Evolutionary conservation across 177 flowering plant species (phyloP).

Genomic region (Telopea speciosissima): DNA sequence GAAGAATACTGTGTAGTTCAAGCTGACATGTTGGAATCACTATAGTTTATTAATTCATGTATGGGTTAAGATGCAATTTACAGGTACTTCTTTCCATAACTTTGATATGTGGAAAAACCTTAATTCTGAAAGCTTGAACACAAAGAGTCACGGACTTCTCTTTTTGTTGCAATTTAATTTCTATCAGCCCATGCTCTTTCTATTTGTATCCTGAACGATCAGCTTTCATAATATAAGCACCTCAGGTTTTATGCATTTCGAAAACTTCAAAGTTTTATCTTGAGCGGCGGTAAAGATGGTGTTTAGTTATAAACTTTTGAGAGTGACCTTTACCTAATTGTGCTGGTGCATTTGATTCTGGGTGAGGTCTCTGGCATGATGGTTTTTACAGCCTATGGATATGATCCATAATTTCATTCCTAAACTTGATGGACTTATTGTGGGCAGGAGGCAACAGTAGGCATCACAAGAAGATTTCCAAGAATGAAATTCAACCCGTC

Average conservation of each 20-base stretch:
- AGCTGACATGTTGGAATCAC: not conserved
- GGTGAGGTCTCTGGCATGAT: not conserved
- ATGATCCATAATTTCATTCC: not conserved
- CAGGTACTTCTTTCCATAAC: not conserved
- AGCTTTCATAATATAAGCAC: not conserved
- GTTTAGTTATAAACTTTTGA: not conserved
- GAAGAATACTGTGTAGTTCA: not conserved
- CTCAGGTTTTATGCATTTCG: not conserved
- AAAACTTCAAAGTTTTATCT: not conserved
- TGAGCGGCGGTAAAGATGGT: not conserved
- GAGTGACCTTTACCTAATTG: not conserved
- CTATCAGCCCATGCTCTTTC: not conserved
- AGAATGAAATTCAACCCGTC: not conserved
- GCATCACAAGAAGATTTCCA: not conserved
- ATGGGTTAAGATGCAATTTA: not conserved
- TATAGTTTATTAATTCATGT: not conserved
- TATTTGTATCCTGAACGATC: too few species aligned
- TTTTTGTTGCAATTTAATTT: not conserved
- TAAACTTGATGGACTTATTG: not conserved
- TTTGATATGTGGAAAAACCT: not conserved
- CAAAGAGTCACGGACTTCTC: not conserved
- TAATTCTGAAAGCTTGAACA: not conserved
- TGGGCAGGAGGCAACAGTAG: not conserved
- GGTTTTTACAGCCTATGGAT: not conserved
- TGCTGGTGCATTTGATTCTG: not conserved